Percentiles rank a stretch among this genome's conserved stretches.
These are phyloP conservation scores for Candida ortonii DNA, from an alignment of 805 yeast species.

Conservation along the genomic window DNA sequence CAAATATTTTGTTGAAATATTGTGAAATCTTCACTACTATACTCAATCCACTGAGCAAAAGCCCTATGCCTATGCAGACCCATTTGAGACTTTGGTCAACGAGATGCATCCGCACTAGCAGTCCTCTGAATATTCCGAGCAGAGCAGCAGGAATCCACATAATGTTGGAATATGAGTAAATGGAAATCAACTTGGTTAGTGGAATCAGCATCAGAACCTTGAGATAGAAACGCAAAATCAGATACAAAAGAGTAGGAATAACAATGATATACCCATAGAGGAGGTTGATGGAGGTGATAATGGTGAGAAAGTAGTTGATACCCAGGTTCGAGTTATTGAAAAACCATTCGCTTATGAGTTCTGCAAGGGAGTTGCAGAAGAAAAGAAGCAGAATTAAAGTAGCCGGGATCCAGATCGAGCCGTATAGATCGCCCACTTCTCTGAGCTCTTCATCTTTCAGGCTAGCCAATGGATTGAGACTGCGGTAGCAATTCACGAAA, in stretches of 20 bases:
- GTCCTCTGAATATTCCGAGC: slow-evolving; percentile 54
- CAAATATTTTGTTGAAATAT: slow-evolving; percentile 35
- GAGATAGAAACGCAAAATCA: slow-evolving; percentile 49
- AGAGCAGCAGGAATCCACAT: slow-evolving; percentile 85
- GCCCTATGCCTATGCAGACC: slow-evolving; percentile 59
- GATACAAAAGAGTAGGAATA: slow-evolving; percentile 57
- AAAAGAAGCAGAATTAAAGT: slow-evolving; percentile 73
- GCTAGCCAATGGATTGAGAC: slow-evolving; percentile 53
- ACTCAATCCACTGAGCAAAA: slow-evolving; percentile 56
- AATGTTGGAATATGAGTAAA: slow-evolving; percentile 82
- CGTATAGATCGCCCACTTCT: slow-evolving; percentile 69
- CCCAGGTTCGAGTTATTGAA: slow-evolving; percentile 43
- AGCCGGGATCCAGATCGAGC: slow-evolving; percentile 88
- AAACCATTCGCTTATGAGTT: slow-evolving; percentile 49
- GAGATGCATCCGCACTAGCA: slow-evolving; percentile 44
- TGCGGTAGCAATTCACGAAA: slow-evolving; percentile 46
- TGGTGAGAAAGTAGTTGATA: slow-evolving; percentile 54
- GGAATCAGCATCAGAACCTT: slow-evolving; percentile 48
- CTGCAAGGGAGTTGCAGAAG: slow-evolving; percentile 69
- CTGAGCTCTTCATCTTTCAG: slow-evolving; percentile 37
- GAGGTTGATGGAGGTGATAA: slow-evolving; percentile 65
- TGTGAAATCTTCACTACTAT: slow-evolving; percentile 46
- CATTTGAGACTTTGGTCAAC: slow-evolving; percentile 55
- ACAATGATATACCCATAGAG: slow-evolving; percentile 74
- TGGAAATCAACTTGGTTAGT: slow-evolving; percentile 59